Conservation (phyloP, 305 asterid genomes). For the Ajuga reptans region DNA sequence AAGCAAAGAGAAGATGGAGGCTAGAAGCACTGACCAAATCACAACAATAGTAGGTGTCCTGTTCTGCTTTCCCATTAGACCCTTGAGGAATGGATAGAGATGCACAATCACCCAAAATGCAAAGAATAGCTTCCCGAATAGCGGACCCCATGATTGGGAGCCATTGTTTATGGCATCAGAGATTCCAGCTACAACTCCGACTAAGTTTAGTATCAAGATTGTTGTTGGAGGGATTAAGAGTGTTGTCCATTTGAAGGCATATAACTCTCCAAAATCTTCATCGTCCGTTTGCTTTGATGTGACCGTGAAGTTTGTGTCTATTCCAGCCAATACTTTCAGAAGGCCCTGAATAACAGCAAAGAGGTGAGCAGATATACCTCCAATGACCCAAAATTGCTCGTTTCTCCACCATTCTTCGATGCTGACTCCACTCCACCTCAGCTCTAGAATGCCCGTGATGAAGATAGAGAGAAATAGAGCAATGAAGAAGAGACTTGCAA, state of each 20-base stretch:
- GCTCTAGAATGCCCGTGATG: constrained; percentile 78
- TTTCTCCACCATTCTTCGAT: constrained; percentile 99
- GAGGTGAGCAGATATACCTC: constrained; percentile 83
- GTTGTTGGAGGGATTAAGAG: constrained; percentile 93
- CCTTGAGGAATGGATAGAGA: constrained; percentile 85
- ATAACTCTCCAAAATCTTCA: constrained; percentile 75
- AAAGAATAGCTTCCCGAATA: constrained; percentile 87
- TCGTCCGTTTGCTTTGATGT: constrained; percentile 80
- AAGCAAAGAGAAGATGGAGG: constrained; percentile 84
- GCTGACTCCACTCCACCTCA: constrained; percentile 94
- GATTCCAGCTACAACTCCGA: constrained; percentile 89
- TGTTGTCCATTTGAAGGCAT: constrained; percentile 93
- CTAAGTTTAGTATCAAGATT: constrained; percentile 66
- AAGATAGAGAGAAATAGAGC: constrained; percentile 83
- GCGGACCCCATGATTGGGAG: constrained; percentile 81
- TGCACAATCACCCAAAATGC: constrained; percentile 93
- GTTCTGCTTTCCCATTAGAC: constrained; percentile 92
- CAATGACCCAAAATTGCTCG: constrained; percentile 94
- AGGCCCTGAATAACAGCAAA: constrained; percentile 84
- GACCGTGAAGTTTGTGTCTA: constrained; percentile 85
- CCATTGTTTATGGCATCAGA: constrained; percentile 91
- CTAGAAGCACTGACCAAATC: constrained; percentile 82
- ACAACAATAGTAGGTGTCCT: constrained; percentile 92
- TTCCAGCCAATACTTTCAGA: constrained; percentile 73
- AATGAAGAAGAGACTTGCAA: constrained; percentile 73